Base-by-base conservation (phyloP, 1,284 basidiomycete genomes). In the Austroboletus novae-zelandiae region DNA sequence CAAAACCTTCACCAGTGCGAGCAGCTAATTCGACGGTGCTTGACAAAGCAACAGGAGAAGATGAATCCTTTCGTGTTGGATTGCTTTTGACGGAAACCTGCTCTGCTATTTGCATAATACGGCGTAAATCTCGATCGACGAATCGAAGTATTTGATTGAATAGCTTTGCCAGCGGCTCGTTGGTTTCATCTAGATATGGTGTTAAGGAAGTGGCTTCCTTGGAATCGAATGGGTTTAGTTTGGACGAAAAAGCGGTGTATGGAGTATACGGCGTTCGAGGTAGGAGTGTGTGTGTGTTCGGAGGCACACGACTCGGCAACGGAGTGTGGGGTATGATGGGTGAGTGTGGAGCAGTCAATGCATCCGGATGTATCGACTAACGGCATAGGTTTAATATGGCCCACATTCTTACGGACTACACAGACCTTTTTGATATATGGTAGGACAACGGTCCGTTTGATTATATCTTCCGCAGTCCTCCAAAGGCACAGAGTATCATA, bases 121-220 rank as follows among this genome's bases (percentile, higher is more conserved):
- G 68, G 61, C 78, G 74, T 67, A 92, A 57, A 71, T 89, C 79
- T 52, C 84, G 75, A 59, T 87, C 83, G 34, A 91, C 76, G 66
- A 91, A 94, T n/a, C 83, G 81, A 31, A 98, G 76, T 23, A 95
- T 75, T 55, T 84, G 83, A 67, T 89, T 94, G 70, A 90, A 96
- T 18, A 98, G 65, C 20, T 71, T 74, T 1, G 85, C 84, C 29
- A 98, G 74, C 18, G 84, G 71, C 55, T 87, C 79, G 42, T 85
- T 80, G 3, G 69, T 71, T 54, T 84, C 83, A 47, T 89, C 84
- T 13, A 88, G 68, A 25, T 87, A 68, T 46, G 77, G 77, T 9
- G 77, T 73, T 13, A 64, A 54, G 34, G 59, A 51, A 43, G 60
- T 60, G 35, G 65, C 57, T 25, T 53, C 55, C 45, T 59, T 67